Conservation (phyloP, 2,329 filamentous ascomycete genomes). For the Chrysosporium keratinophilum region DNA sequence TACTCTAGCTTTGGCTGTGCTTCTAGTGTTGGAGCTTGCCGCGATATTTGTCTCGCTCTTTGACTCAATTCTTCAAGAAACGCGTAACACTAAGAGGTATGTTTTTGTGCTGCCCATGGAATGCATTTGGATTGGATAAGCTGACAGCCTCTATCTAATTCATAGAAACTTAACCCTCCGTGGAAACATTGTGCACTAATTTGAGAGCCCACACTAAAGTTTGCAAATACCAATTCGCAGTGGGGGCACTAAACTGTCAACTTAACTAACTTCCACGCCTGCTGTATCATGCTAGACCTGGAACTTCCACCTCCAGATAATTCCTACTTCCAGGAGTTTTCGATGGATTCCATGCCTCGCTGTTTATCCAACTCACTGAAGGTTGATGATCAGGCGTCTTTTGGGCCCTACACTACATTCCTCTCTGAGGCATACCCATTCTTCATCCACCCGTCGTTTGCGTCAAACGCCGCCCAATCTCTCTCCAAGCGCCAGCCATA, state of each 20-base stretch:
- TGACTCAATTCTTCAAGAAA: background rate
- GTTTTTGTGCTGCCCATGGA: no score
- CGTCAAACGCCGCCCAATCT: conserved; percentile 4
- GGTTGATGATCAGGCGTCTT: conserved; percentile 11
- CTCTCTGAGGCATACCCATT: conserved; percentile 13
- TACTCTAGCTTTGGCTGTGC: no score
- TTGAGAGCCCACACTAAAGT: no score
- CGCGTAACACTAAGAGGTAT: background rate
- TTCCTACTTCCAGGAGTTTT: conserved; percentile 15
- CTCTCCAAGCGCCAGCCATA: conserved; percentile 12
- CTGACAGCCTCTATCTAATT: no score
- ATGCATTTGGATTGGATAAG: no score
- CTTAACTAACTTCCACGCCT: no score
- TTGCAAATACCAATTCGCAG: no score
- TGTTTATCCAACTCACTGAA: conserved; percentile 7
- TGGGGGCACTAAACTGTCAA: background rate
- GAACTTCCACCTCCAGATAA: conserved; percentile 15
- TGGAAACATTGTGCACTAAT: no score
- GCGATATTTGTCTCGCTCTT: background rate
- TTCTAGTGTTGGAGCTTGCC: no score
- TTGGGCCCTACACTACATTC: conserved; percentile 14
- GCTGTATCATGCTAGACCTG: conserved; percentile 17
- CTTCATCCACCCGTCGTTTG: conserved; percentile 12
- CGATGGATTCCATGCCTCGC: conserved; percentile 15
- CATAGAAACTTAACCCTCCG: no score